These are phyloP conservation scores for Paraglomus brasilianum DNA, from an alignment of 192 early-diverging fungal species.

Conservation along the genomic window DNA sequence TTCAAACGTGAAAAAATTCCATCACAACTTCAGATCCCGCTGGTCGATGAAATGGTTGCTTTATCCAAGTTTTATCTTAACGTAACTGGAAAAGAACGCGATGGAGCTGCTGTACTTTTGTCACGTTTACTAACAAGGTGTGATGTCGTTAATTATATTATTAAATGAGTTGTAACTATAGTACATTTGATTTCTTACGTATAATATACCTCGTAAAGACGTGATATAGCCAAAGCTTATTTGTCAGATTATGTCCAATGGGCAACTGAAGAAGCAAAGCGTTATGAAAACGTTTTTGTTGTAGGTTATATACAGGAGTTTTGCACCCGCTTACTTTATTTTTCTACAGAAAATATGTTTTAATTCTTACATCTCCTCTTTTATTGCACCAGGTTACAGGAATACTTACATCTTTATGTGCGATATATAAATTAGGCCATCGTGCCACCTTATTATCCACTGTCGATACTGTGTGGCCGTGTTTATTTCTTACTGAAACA, in stretches of 20 bases:
- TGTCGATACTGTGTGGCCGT: slow-evolving; percentile 43
- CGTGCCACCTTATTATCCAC: slow-evolving; percentile 61
- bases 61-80: slow-evolving; percentile 65
- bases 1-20: slow-evolving; percentile 3
- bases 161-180: neutral
- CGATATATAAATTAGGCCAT: slow-evolving; percentile 66
- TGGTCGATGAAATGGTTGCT: slow-evolving; percentile 70
- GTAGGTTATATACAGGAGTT: slow-evolving; percentile 30
- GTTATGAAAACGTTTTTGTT: slow-evolving; percentile 49
- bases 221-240: slow-evolving; percentile 62
- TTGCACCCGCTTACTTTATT: neutral
- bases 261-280: slow-evolving; percentile 46
- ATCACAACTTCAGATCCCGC: slow-evolving; percentile 38
- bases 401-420: slow-evolving; percentile 63
- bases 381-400: slow-evolving; percentile 46
- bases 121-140: slow-evolving; percentile 79
- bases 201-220: slow-evolving; percentile 35
- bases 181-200: neutral
- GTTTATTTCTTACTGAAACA: slow-evolving; percentile 43
- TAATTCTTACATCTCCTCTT: neutral
- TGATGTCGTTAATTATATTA: neutral
- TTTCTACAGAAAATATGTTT: neutral
- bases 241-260: slow-evolving; percentile 72
- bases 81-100: slow-evolving; percentile 82
- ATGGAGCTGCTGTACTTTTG: slow-evolving; percentile 80